These are phyloP conservation scores for Brasilioporus rufonigricans DNA, from an alignment of 768 basidiomycete genomes.

Conservation along the genomic window DNA sequence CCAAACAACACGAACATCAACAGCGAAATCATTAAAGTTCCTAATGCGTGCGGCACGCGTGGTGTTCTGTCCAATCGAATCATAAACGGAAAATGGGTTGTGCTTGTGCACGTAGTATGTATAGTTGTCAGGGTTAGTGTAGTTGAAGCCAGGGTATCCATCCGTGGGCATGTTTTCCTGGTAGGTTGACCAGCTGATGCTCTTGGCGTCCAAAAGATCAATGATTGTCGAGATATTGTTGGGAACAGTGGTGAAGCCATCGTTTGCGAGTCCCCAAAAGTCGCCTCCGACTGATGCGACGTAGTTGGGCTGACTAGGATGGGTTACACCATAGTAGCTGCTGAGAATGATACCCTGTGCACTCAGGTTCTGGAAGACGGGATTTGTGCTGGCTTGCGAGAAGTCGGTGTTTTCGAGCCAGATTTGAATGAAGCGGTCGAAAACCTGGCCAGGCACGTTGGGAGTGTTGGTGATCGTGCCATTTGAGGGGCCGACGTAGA, in stretches of 20 bases:
- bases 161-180: conserved; percentile 57
- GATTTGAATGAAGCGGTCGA: conserved; percentile 51
- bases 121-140: conserved; percentile 33
- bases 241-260: conserved; percentile 35
- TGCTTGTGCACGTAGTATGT: conserved; percentile 58
- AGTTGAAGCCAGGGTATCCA: conserved; percentile 44
- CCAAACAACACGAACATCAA: conserved; percentile 38
- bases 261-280: conserved; percentile 49
- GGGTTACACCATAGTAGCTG: conserved; percentile 49
- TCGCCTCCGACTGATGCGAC: conserved; percentile 47
- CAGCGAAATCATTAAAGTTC: conserved; percentile 62
- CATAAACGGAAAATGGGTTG: conserved; percentile 50
- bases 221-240: conserved; percentile 54
- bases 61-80: conserved; percentile 45
- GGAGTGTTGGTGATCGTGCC: conserved; percentile 39
- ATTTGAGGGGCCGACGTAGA: conserved; percentile 44
- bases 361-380: conserved; percentile 39
- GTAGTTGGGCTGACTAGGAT: conserved; percentile 65
- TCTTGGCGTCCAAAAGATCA: conserved; percentile 57
- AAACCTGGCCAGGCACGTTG: conserved; percentile 41
- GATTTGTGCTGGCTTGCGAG: conserved; percentile 23
- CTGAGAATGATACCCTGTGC: conserved; percentile 47
- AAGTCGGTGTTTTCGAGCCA: conserved; percentile 68
- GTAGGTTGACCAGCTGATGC: conserved; percentile 60
- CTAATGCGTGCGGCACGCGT: conserved; percentile 44